Evolutionary conservation across 306 rosid genomes (phyloP).

Genomic region (Citrullus colocynthis): DNA sequence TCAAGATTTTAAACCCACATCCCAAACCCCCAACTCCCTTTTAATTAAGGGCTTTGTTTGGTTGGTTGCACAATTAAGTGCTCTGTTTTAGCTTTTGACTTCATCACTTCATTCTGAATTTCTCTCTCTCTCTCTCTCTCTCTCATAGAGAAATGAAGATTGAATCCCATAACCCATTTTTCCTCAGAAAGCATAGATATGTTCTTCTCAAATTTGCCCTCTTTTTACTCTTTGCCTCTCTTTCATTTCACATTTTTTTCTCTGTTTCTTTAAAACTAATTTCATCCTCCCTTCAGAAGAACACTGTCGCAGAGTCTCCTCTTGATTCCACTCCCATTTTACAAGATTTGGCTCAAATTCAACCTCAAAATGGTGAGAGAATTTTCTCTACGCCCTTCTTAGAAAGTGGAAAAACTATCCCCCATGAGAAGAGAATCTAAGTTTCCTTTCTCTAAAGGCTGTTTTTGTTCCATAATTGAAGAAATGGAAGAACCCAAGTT

Average conservation of each 20-base stretch:
- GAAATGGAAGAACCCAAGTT: too few species aligned
- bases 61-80: background rate
- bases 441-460: too few species aligned
- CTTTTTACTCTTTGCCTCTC: slow-evolving; percentile 24
- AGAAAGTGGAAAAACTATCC: too few species aligned
- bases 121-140: background rate
- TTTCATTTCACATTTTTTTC: slow-evolving; percentile 24
- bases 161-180: slow-evolving; percentile 15
- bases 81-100: background rate
- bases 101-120: background rate
- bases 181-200: slow-evolving; percentile 15
- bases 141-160: slow-evolving; percentile 17
- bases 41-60: background rate
- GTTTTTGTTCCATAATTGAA: too few species aligned
- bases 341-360: background rate
- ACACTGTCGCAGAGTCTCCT: background rate
- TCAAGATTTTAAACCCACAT: background rate
- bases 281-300: background rate
- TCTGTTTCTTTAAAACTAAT: slow-evolving; percentile 17
- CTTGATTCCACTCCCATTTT: background rate
- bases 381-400: too few species aligned
- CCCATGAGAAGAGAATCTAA: too few species aligned
- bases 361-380: slow-evolving; percentile 18
- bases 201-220: slow-evolving; percentile 21
- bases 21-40: background rate